phyloP scores from a whole-genome alignment of 768 basidiomycete genomes.

The Amanita exitialis region DNA sequence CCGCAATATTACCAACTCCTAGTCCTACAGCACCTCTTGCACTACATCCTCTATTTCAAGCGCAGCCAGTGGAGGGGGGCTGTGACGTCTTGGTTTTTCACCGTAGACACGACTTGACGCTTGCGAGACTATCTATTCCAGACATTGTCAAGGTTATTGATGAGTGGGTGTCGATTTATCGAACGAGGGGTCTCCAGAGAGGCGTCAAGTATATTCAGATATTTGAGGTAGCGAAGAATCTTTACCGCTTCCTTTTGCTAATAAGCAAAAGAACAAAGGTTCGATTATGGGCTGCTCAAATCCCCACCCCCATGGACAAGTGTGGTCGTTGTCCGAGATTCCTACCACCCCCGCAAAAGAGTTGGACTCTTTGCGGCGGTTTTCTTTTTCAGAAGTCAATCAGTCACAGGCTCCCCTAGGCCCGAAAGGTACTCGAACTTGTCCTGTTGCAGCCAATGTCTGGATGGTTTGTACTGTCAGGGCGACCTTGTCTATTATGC shows the following conservation, averaged over 20 bases:
- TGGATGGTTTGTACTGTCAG: conserved; percentile 16
- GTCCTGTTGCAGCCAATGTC: not conserved
- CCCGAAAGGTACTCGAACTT: conserved; percentile 25
- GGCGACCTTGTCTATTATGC: conserved; percentile 61
- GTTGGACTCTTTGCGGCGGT: conserved; percentile 42
- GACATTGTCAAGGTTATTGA: conserved; percentile 60
- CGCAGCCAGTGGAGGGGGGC: conserved; percentile 66
- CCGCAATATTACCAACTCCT: conserved; percentile 63
- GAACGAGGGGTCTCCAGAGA: conserved; percentile 44
- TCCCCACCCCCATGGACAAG: conserved; percentile 90
- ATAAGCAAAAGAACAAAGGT: conserved; percentile 63
- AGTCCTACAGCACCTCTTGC: conserved; percentile 39
- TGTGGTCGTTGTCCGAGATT: conserved; percentile 69
- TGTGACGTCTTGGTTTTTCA: conserved; percentile 87
- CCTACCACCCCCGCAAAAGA: conserved; percentile 67
- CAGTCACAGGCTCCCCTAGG: conserved; percentile 43
- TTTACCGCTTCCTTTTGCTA: conserved; percentile 1
- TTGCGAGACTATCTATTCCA: conserved; percentile 47
- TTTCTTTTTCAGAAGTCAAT: conserved; percentile 26
- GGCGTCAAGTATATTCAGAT: conserved; percentile 80
- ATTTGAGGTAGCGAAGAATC: conserved; percentile 53
- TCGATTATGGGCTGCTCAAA: conserved; percentile 94
- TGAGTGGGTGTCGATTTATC: conserved; percentile 66
- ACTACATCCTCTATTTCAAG: conserved; percentile 50
- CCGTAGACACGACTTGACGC: conserved; percentile 76